Evolutionary conservation across 1,139 yeast species (phyloP).

Genomic region (Sugiyamaella novakii): DNA sequence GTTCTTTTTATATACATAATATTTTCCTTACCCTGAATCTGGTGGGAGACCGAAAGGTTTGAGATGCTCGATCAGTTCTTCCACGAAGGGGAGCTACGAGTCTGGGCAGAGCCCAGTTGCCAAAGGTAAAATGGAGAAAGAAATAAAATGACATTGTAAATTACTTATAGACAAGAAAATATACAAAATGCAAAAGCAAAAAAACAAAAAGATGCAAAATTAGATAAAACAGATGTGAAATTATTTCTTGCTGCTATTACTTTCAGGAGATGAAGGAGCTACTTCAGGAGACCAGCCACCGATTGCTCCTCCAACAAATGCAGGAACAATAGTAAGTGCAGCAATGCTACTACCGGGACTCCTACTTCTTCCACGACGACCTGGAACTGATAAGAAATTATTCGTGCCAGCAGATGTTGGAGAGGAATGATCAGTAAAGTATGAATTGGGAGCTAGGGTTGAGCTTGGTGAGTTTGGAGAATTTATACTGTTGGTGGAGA

Average conservation of each 20-base stretch:
- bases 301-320: constrained; percentile 56
- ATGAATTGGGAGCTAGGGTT: constrained; percentile 21
- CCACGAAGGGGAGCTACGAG: background rate
- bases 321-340: constrained; percentile 56
- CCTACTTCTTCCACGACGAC: constrained; percentile 19
- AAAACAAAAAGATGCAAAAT: background rate
- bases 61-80: too few species aligned
- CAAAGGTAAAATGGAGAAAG: background rate
- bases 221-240: background rate
- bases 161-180: background rate
- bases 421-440: constrained; percentile 13
- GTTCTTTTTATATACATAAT: background rate
- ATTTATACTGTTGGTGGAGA: constrained; percentile 22
- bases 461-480: constrained; percentile 24
- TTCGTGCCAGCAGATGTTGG: constrained; percentile 20
- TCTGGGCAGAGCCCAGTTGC: background rate
- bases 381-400: constrained; percentile 36
- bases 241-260: constrained; percentile 3
- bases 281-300: constrained; percentile 48
- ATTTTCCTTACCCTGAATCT: constrained; percentile 1
- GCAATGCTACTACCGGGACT: constrained; percentile 40
- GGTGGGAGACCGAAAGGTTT: too few species aligned
- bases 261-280: constrained; percentile 1
- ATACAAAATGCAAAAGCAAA: background rate
- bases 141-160: too few species aligned